Conservation (phyloP, 345 rosid species). For the Moricandia arvensis region DNA sequence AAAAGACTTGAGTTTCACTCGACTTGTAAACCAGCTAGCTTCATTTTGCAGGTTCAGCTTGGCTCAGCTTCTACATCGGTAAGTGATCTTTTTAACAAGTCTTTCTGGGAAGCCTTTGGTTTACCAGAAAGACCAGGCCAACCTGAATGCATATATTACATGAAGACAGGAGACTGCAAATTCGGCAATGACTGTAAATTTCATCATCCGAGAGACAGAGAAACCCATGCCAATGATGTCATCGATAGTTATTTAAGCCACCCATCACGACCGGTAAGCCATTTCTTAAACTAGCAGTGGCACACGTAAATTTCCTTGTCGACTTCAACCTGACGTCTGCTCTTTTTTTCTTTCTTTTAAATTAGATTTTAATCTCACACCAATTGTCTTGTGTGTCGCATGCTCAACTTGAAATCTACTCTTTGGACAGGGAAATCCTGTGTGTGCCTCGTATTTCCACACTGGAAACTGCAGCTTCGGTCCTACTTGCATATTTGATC, state of each 20-base stretch:
- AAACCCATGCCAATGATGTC: neutral
- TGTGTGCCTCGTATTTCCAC: neutral
- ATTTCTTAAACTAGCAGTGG: neutral
- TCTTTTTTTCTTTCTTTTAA: neutral
- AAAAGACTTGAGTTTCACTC: too few relatives aligned
- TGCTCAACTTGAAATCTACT: neutral
- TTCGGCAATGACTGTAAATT: neutral
- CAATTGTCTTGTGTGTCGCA: neutral
- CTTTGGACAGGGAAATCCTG: neutral
- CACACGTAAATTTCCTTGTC: neutral
- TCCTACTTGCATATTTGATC: constrained; percentile 1
- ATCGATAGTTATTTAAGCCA: neutral
- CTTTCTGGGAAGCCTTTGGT: neutral
- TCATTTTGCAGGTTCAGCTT: too few relatives aligned
- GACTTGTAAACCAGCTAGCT: too few relatives aligned
- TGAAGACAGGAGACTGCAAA: neutral
- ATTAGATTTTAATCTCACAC: neutral
- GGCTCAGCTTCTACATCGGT: too few relatives aligned
- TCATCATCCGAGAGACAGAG: neutral
- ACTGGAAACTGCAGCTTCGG: neutral
- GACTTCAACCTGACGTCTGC: neutral
- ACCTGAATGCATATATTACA: neutral
- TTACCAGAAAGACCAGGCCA: neutral
- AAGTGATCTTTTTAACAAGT: too few relatives aligned
- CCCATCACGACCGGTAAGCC: neutral